Percentiles rank a stretch among this genome's conserved stretches.
These are phyloP conservation scores for Quercus ilex DNA, from an alignment of 306 rosid genomes.

Conservation along the genomic window DNA sequence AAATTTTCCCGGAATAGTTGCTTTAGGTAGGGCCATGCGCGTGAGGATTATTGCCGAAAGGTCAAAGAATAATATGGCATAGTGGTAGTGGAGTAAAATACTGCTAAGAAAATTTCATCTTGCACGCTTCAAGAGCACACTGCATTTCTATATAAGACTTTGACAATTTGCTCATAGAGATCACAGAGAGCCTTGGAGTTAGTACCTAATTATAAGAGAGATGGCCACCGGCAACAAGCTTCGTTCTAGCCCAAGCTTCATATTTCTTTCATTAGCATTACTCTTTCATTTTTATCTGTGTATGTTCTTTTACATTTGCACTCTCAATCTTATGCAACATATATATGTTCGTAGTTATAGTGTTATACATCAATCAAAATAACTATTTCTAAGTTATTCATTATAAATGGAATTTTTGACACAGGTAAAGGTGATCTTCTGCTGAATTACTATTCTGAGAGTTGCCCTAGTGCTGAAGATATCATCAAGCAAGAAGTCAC, in stretches of 20 bases:
- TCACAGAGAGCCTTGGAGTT: background rate
- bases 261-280: constrained; percentile 25
- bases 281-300: constrained; percentile 43
- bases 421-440: constrained; percentile 65
- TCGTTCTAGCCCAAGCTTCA: constrained; percentile 13
- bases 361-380: too few relatives aligned
- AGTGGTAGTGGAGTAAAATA: constrained; percentile 31
- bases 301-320: background rate
- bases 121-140: background rate
- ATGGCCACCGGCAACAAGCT: constrained; percentile 37
- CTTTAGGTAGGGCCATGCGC: constrained; percentile 22
- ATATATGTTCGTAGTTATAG: too few relatives aligned
- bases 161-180: background rate
- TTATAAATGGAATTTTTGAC: background rate
- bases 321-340: background rate
- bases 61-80: constrained; percentile 50
- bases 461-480: constrained; percentile 86
- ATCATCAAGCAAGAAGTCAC: constrained; percentile 62
- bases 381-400: too few relatives aligned
- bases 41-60: constrained; percentile 16
- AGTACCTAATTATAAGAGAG: background rate
- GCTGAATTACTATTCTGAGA: constrained; percentile 46
- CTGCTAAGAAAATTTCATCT: background rate
- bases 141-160: constrained; percentile 28
- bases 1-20: background rate